Base-by-base conservation (phyloP, 169 alveolate genomes). In the Sarcocystis neurona region DNA sequence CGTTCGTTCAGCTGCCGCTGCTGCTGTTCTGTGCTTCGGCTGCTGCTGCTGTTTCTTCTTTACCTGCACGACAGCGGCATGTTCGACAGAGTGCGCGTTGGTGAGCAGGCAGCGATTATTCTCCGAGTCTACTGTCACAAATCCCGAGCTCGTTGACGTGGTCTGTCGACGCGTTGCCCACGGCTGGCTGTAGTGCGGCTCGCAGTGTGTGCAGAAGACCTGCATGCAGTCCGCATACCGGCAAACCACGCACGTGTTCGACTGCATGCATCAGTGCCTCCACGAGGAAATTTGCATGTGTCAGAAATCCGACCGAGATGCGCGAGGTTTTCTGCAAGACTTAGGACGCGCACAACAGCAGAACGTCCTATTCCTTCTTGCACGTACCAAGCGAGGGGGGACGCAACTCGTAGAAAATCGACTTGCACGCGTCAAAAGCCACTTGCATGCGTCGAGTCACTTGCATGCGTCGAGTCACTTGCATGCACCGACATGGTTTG, bases 81-180 rank as follows among this genome's bases (percentile, higher is more conserved):
- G 90, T 48, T 92, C 90, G 68, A 92, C 95, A 12, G 93, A 89
- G 68, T 92, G 95, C 6, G 95, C 95, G 37, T 92, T 92, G 48
- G 95, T 92, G 77, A 92, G 86, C 46, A 92, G 89, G 37, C 82
- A 72, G 50, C 34, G 39, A 5, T 66, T 3, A 2, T 77, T 80
- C 47, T 37, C 58, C 37, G 82, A 78, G 58, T 70, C 82, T 44
- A 68, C 47, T 15, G 87, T 72, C 30, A 88, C 89, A 66, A 88
- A 79, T 41, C 92, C 92, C 0, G 92, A 78, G 89, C 89, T 79
- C 37, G 82, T 88, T 6, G 89, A 78, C 6, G 60, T 60, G 43
- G 89, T 78, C 34, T 88, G 92, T 0, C 89, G 66, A 30, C 80
- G 79, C 4, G 88, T 77, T 20, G 91, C 85, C 93, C 93, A 90